A percentile compares a stretch with the other conserved stretches of the same genome.
Conservation (phyloP, 768 basidiomycete species). For the Fomitopsis pulvina region DNA sequence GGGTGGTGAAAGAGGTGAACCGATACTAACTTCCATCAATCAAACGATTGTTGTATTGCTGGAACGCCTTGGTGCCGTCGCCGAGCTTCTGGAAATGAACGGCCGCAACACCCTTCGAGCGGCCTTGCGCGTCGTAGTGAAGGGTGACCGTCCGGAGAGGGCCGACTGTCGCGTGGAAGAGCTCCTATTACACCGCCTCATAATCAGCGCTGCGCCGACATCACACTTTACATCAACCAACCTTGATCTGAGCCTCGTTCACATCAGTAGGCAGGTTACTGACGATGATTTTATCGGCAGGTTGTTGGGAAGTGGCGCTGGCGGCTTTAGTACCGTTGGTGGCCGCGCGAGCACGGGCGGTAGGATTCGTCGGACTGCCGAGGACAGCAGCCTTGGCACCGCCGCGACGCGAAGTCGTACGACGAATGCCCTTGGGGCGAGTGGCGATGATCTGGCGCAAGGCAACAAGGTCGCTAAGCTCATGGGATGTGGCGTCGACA, state of each 20-base stretch:
- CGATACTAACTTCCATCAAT: conserved; percentile 99
- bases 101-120: conserved; percentile 86
- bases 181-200: conserved; percentile 67
- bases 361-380: conserved; percentile 46
- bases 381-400: conserved; percentile 51
- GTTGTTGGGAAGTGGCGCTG: conserved; percentile 29
- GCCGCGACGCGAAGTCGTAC: conserved; percentile 39
- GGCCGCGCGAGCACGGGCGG: conserved; percentile 38
- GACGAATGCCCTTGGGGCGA: conserved; percentile 41
- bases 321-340: conserved; percentile 28
- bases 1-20: conserved; percentile 28
- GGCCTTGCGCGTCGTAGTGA: conserved; percentile 77
- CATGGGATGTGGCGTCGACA: conserved; percentile 16
- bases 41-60: conserved; percentile 95
- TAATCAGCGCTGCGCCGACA: neutral
- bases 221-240: conserved; percentile 50
- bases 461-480: conserved; percentile 18
- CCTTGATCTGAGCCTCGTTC: conserved; percentile 90
- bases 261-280: conserved; percentile 92
- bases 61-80: conserved; percentile 87
- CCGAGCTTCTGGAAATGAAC: conserved; percentile 83
- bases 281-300: conserved; percentile 89
- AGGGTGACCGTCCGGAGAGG: conserved; percentile 79
- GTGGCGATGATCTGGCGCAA: conserved; percentile 55
- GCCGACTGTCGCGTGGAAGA: conserved; percentile 88